Conservation (phyloP, 2,329 filamentous ascomycete genomes). For the Paraphoma chrysanthemicola region DNA sequence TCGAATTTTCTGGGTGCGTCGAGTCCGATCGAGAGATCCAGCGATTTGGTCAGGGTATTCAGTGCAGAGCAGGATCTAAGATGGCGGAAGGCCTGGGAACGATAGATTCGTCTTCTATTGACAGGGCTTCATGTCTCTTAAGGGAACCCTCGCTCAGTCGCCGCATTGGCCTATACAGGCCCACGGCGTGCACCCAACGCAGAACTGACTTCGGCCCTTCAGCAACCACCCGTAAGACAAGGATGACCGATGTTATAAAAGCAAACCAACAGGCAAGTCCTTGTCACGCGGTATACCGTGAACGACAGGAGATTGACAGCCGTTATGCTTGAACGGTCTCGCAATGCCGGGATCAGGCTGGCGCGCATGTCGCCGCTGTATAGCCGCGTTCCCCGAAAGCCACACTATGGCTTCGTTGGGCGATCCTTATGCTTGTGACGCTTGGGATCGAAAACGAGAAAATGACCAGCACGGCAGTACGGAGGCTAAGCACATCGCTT, state of each 20-base stretch:
- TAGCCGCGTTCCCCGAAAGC: conserved; percentile 13
- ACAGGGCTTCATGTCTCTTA: conserved; percentile 11
- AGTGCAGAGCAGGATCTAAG: conserved; percentile 5
- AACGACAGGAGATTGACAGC: conserved; percentile 2
- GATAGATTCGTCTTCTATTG: conserved; percentile 22
- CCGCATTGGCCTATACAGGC: not conserved
- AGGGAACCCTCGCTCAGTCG: conserved; percentile 1
- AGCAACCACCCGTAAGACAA: not conserved
- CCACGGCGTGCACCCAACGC: not conserved
- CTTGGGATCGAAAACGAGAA: conserved; percentile 2
- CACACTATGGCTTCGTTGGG: conserved; percentile 4
- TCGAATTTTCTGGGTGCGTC: not conserved
- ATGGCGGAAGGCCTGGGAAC: conserved; percentile 3
- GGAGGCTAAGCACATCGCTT: not conserved
- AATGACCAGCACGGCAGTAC: conserved; percentile 5
- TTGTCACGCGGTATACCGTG: conserved; percentile 3
- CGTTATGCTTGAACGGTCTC: conserved; percentile 10
- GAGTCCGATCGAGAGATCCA: conserved; percentile 3
- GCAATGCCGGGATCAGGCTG: conserved; percentile 4
- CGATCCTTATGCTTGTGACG: not conserved
- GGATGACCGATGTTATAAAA: conserved; percentile 1
- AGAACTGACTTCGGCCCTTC: not conserved
- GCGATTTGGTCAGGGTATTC: conserved; percentile 9
- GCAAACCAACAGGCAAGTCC: conserved; percentile 5
- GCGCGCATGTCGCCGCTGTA: not conserved